Evolutionary conservation across 257 asterid genomes (phyloP), one percentile per base, ranked within the genome.

Genomic region (Ajuga chamaepitys): DNA sequence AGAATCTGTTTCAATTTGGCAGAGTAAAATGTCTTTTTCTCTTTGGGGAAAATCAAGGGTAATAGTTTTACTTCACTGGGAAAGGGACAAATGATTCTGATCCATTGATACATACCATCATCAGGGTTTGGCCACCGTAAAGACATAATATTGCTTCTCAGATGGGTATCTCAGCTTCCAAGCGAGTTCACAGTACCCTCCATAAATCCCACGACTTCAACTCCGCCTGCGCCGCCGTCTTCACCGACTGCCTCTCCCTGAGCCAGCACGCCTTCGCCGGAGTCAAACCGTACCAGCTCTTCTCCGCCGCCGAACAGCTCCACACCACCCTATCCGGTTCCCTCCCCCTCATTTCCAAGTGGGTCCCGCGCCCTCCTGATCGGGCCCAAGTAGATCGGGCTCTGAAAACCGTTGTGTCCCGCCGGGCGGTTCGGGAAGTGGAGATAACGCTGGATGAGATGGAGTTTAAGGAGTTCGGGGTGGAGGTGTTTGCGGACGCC

Each of bases 201-300:
- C 66, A 32, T 12, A 50, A 58, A 40, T 86, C 96, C 35, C 64
- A 85, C 69, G 83, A 78, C 24, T 88, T 88, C 84, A 75, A 64
- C 81, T 70, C 94, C n/a, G 87, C 88, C 52, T 84, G 95, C 77
- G 73, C 78, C 55, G 62, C 86, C 73, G 85, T 65, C 38, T 91
- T 78, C 72, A 72, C 78, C 44, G 42, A 81, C 54, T 82, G 85
- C 78, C 77, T 91, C 65, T 79, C 87, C 24, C 82, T 80, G 0
- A 48, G 76, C 62, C 97, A 88, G 16, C 87, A 84, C 83, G 89
- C 97, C 61, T 86, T 91, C 78, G 11, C 84, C 66, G 97, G 97
- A 38, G 74, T 91, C 59, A 75, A 81, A 59, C 83, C 93, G 1
- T 88, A 88, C 81, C 97, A 91, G 73, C 96, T 91, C 58, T 48